Evolutionary conservation across 768 basidiomycete species (phyloP), one percentile per base, ranked within the genome.

Genomic region (Naganishia vaughanmartiniae): DNA sequence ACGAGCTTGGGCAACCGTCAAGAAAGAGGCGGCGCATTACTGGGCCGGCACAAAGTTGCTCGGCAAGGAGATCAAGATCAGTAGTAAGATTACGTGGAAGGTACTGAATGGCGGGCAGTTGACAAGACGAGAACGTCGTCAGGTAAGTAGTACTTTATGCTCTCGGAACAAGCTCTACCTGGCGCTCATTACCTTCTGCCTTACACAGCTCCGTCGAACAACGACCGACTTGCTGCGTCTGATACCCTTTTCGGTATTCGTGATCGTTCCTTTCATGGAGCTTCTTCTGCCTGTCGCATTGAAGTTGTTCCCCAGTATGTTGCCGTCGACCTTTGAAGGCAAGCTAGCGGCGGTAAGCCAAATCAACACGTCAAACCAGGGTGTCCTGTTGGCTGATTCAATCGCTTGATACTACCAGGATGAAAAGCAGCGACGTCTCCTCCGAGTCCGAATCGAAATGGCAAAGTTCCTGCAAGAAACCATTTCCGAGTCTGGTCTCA

Each of bases 391-490:
- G 4, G 0, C 63, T 36, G 28, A 48, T 53, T 30, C 26, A 33
- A 70, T 81, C 66, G 31, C 21, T 67, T 17, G 33, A 6, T n/a
- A 26, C 12, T 14, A 12, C 4, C 54, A 96, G 92, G 92, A 96
- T 81, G 96, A 98, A 83, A 99, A 99, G 81, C 87, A 95, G 77
- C 89, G 95, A 76, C 98, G 97, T 79, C 85, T 97, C 3, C 88
- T 99, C 54, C 89, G 93, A 70, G 92, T 96, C 31, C 87, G 95
- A 70, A 85, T 99, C 42, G 94, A 96, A 80, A 98, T 97, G 95
- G 96, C 96, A 76, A 98, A 99, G 79, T 99, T 98, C 85, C 85
- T 99, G 30, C 95, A 97, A 76, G 96, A 99, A 81, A 98, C 96
- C 0, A 86, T 99, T 54, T 88, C 92, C 46, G 96, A 97, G 83